A percentile compares a stretch with the other conserved stretches of the same genome.
These are phyloP conservation scores for Forsythia viridissima DNA, from an alignment of 257 asterid genomes.

Conservation along the genomic window DNA sequence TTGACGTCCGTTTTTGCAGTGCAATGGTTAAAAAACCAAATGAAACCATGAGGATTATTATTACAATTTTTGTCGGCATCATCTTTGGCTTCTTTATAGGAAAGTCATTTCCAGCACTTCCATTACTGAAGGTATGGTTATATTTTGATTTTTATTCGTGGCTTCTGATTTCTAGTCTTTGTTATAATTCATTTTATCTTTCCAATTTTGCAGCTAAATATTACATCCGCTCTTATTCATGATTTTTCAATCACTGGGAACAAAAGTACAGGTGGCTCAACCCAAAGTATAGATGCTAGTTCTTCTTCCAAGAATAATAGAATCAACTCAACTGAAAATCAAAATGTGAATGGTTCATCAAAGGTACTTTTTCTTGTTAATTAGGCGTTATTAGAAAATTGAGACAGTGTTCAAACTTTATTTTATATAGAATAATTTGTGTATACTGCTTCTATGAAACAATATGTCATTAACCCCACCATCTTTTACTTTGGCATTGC, in stretches of 20 bases:
- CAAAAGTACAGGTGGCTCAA: not conserved
- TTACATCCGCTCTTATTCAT: conserved; percentile 42
- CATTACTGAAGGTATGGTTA: conserved; percentile 53
- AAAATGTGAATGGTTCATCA: not conserved
- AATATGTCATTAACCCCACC: not conserved
- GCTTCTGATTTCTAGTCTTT: not conserved
- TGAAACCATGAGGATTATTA: conserved; percentile 53
- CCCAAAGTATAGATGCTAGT: not conserved
- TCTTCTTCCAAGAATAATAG: not conserved
- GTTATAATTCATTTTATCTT: conserved; percentile 12
- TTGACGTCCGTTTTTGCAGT: conserved; percentile 36
- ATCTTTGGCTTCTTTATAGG: conserved; percentile 70
- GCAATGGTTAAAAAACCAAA: conserved; percentile 34
- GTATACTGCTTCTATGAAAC: not conserved
- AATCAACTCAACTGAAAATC: conserved; percentile 2
- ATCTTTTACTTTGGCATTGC: not conserved
- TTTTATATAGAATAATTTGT: not conserved
- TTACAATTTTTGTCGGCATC: conserved; percentile 53
- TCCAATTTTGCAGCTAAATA: conserved; percentile 55
- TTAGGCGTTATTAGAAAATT: not conserved
- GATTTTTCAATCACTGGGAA: not conserved
- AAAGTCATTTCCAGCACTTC: conserved; percentile 53
- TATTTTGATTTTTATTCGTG: not conserved
- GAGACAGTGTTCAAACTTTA: not conserved
- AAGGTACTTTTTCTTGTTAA: conserved; percentile 1